Evolutionary conservation across 805 yeast genomes (phyloP).

Genomic region (Nakazawaea sp.): DNA sequence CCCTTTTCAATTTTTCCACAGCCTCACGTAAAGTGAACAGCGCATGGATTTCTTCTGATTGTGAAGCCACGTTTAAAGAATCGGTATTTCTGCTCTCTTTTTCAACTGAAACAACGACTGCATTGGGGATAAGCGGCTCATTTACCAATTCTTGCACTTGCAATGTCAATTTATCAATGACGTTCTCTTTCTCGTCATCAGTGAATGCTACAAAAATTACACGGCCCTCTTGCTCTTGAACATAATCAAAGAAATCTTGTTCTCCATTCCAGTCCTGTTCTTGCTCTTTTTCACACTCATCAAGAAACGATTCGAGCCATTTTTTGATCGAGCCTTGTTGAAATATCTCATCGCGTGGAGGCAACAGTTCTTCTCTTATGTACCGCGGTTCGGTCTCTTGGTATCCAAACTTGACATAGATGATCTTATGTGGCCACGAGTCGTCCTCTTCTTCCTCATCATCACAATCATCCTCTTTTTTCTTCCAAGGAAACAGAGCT

Average conservation of each 20-base stretch:
- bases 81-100: background rate
- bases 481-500: conserved; percentile 7
- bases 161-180: background rate
- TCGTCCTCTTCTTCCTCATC: conserved; percentile 7
- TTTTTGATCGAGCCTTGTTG: conserved; percentile 6
- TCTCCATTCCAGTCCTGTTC: conserved; percentile 1
- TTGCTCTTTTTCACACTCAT: conserved; percentile 5
- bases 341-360: background rate
- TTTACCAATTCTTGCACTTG: background rate
- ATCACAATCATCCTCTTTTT: background rate
- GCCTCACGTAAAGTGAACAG: conserved; percentile 4
- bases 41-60: background rate
- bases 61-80: background rate
- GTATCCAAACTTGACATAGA: conserved; percentile 8
- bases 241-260: background rate
- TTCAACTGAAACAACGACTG: background rate
- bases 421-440: conserved; percentile 5
- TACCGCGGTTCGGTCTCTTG: background rate
- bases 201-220: conserved; percentile 8
- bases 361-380: conserved; percentile 1
- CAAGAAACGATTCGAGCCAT: conserved; percentile 5
- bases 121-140: background rate
- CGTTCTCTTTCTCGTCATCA: background rate
- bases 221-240: conserved; percentile 3
- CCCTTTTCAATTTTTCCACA: background rate